Percentiles rank a stretch among this genome's conserved stretches.
Conservation (phyloP, 257 asterid genomes). For the Ilex asprella region DNA sequence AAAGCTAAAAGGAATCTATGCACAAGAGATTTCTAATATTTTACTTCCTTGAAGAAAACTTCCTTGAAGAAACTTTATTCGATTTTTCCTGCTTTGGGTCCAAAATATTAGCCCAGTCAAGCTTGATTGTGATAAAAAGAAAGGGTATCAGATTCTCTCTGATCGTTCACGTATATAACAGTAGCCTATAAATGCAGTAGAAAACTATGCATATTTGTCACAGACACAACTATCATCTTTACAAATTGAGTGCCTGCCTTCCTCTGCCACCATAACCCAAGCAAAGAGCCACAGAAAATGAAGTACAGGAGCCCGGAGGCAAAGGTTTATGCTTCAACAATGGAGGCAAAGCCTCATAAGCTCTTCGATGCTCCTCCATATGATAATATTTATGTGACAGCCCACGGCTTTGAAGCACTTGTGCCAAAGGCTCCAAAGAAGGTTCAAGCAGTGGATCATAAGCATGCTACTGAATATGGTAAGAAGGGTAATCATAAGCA, state of each 20-base stretch:
- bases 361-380: constrained; percentile 4
- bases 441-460: background rate
- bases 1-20: no score
- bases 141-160: constrained; percentile 33
- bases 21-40: no score
- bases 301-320: background rate
- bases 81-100: background rate
- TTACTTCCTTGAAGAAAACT: no score
- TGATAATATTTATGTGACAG: background rate
- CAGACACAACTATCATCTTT: no score
- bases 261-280: background rate
- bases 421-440: background rate
- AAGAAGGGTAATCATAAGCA: background rate
- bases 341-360: background rate
- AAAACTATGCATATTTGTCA: background rate
- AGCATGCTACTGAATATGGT: background rate
- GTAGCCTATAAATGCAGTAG: constrained; percentile 15
- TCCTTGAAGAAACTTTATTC: no score
- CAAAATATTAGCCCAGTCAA: background rate
- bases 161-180: constrained; percentile 4
- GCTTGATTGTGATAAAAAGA: background rate
- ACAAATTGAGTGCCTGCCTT: background rate
- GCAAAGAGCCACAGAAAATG: background rate
- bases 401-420: constrained; percentile 7
- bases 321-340: background rate